phyloP scores from a whole-genome alignment of 805 yeast genomes.

The Pichia californica region DNA sequence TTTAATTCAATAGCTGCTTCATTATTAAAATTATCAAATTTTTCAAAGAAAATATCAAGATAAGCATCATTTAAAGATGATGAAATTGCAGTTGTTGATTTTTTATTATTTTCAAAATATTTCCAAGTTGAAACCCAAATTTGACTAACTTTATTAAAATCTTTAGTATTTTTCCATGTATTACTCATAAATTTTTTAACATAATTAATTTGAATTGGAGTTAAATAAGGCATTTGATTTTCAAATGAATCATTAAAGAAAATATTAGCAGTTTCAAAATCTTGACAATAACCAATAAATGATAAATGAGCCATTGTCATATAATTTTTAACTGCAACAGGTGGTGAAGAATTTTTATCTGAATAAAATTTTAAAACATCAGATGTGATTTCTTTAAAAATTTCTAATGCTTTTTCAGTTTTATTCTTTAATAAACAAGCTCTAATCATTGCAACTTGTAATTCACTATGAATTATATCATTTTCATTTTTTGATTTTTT shows the following conservation, averaged over 20 bases:
- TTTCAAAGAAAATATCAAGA: conserved; percentile 62
- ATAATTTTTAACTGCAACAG: conserved; percentile 37
- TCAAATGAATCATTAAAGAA: conserved; percentile 68
- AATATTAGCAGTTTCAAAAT: conserved; percentile 59
- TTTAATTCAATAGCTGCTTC: conserved; percentile 53
- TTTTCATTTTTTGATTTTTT: conserved; percentile 22
- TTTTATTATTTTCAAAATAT: conserved; percentile 42
- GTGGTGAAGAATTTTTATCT: conserved; percentile 16
- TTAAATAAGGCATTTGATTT: conserved; percentile 62
- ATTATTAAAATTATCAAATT: conserved; percentile 42
- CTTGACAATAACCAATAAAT: conserved; percentile 71
- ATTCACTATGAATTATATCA: conserved; percentile 34
- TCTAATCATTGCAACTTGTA: conserved; percentile 65
- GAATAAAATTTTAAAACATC: conserved; percentile 33
- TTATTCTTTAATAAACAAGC: conserved; percentile 61
- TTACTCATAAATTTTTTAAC: conserved; percentile 59
- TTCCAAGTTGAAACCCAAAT: conserved; percentile 58
- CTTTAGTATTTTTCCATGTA: conserved; percentile 47
- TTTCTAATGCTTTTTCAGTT: conserved; percentile 53
- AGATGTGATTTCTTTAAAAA: conserved; percentile 53
- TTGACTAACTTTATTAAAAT: conserved; percentile 49
- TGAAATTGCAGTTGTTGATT: conserved; percentile 59
- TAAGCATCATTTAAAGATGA: conserved; percentile 65
- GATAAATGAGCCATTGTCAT: conserved; percentile 69
- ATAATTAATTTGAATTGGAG: conserved; percentile 65